Evolutionary conservation across 352 stramenopile species (phyloP).

Genomic region (Phytophthora kernoviae): DNA sequence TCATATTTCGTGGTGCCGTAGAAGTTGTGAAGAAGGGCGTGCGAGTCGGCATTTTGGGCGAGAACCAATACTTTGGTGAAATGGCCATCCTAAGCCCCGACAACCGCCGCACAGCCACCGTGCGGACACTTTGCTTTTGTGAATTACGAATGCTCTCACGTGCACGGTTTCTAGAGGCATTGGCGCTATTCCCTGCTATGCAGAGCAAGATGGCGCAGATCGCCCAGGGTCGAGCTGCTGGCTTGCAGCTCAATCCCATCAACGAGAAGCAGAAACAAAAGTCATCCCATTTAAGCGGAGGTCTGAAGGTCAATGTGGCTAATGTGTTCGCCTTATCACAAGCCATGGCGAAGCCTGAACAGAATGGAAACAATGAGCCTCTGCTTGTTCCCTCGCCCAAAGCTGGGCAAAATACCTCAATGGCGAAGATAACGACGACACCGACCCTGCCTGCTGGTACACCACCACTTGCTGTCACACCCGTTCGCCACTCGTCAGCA

Average conservation of each 20-base stretch:
- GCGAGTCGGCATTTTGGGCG: conserved; percentile 60
- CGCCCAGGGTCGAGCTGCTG: conserved; percentile 34
- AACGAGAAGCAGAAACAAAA: conserved; percentile 28
- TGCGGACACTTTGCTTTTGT: conserved; percentile 75
- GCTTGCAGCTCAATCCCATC: conserved; percentile 8
- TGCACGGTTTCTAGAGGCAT: conserved; percentile 59
- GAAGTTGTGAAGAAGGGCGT: conserved; percentile 44
- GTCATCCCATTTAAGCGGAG: conserved; percentile 16
- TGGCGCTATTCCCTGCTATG: conserved; percentile 56
- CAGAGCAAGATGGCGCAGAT: conserved; percentile 66
- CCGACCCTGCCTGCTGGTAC: conserved; percentile 1
- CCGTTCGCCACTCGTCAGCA: conserved; percentile 16
- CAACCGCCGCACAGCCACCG: conserved; percentile 59
- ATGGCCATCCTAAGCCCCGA: conserved; percentile 76
- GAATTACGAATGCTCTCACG: conserved; percentile 67
- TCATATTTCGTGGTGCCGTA: conserved; percentile 72
- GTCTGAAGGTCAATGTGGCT: conserved; percentile 14
- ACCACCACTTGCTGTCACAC: conserved; percentile 1
- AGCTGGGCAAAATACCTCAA: not conserved
- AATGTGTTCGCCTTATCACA: conserved; percentile 18
- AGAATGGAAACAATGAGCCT: not conserved
- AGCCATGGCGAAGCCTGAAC: conserved; percentile 9
- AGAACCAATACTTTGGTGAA: conserved; percentile 84
- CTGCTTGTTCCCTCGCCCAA: not conserved
- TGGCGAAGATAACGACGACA: not conserved